Evolutionary conservation across 1,139 yeast species (phyloP).

Genomic region (Hansenula lynferdii): DNA sequence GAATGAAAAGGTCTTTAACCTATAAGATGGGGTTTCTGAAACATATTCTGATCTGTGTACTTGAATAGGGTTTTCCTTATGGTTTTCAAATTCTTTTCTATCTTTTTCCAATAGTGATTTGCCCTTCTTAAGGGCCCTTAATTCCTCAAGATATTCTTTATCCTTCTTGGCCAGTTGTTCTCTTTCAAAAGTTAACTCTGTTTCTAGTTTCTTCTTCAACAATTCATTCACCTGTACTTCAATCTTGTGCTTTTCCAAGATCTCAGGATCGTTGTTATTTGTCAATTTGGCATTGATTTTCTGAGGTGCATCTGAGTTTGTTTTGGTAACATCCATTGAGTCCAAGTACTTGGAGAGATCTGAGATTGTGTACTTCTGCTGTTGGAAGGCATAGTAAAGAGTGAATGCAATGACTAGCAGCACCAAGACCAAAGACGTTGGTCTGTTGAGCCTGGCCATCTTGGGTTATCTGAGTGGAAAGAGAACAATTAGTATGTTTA

Average conservation of each 20-base stretch:
- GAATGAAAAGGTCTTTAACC: constrained; percentile 7
- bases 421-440: not conserved
- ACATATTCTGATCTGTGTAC: not conserved
- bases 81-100: constrained; percentile 7
- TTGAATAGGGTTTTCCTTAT: constrained; percentile 6
- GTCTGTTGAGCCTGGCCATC: not conserved
- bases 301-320: too few species aligned
- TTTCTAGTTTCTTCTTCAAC: constrained; percentile 14
- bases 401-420: not conserved
- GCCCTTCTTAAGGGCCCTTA: constrained; percentile 5
- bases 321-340: too few species aligned
- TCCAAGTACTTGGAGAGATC: constrained; percentile 3
- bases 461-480: too few species aligned
- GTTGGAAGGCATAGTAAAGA: not conserved
- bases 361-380: not conserved
- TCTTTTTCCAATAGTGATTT: constrained; percentile 7
- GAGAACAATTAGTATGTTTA: too few species aligned
- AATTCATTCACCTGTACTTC: constrained; percentile 18
- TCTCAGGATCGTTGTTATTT: constrained; percentile 14
- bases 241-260: constrained; percentile 16
- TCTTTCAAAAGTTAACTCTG: constrained; percentile 13
- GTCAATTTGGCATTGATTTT: constrained; percentile 5
- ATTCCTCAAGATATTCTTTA: constrained; percentile 7
- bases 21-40: constrained; percentile 1
- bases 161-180: constrained; percentile 7